Evolutionary conservation across 208 protist genomes (phyloP).

Genomic region (Crithidia bombi): DNA sequence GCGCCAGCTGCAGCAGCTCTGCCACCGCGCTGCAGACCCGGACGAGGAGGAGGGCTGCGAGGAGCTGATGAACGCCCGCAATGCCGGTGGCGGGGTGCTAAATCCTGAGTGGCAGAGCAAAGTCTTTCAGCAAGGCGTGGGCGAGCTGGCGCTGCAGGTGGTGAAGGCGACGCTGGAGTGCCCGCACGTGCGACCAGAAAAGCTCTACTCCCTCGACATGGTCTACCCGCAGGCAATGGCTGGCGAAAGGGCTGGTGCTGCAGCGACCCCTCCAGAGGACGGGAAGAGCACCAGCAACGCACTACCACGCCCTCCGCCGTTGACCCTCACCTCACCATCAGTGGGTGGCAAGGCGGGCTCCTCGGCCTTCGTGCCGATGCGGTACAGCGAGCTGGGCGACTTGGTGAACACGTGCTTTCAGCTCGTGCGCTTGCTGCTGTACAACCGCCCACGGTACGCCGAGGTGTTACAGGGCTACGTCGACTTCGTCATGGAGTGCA

Average conservation of each 20-base stretch:
- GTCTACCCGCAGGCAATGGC: slow-evolving; percentile 17
- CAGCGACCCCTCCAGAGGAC: not conserved
- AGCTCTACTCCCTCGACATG: slow-evolving; percentile 41
- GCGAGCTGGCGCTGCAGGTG: slow-evolving; percentile 36
- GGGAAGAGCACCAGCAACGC: not conserved
- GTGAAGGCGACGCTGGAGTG: slow-evolving; percentile 42
- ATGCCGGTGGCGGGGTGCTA: slow-evolving; percentile 25
- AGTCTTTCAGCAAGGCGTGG: slow-evolving; percentile 55
- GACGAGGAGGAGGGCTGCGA: slow-evolving; percentile 16
- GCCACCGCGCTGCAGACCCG: slow-evolving; percentile 19
- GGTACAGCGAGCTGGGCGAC: slow-evolving; percentile 47
- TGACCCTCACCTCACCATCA: too few species aligned
- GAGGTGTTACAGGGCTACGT: slow-evolving; percentile 35
- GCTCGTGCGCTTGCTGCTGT: slow-evolving; percentile 37
- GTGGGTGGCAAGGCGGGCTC: not conserved
- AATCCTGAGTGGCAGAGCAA: slow-evolving; percentile 57
- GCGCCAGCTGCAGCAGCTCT: slow-evolving; percentile 43
- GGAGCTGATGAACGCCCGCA: slow-evolving; percentile 18
- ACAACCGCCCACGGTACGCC: slow-evolving; percentile 36
- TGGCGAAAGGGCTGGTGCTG: not conserved
- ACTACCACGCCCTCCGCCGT: not conserved
- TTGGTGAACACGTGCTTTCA: slow-evolving; percentile 47
- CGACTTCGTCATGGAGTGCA: slow-evolving; percentile 55
- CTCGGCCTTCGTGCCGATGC: slow-evolving; percentile 29
- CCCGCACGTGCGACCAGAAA: slow-evolving; percentile 35